These are phyloP conservation scores for Zymoseptoria ardabiliae DNA, from an alignment of 2,329 filamentous ascomycete species.

Conservation along the genomic window DNA sequence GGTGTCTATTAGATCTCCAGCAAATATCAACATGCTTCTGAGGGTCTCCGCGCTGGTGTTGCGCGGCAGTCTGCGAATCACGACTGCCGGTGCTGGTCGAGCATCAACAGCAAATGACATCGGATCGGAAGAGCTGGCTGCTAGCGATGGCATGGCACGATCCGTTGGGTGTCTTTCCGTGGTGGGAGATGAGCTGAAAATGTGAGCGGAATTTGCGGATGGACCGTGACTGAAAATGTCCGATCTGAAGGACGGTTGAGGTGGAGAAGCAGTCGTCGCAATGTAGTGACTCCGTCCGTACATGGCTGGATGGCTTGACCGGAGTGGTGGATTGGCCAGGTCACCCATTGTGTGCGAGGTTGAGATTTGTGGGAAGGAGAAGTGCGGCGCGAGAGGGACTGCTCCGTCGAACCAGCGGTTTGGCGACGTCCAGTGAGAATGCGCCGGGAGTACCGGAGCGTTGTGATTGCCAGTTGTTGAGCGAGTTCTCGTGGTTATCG, in stretches of 20 bases:
- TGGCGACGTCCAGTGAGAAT: neutral
- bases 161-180: conserved; percentile 35
- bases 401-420: too few relatives aligned
- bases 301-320: conserved; percentile 10
- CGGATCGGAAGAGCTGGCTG: conserved; percentile 21
- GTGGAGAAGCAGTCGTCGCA: conserved; percentile 14
- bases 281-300: conserved; percentile 16
- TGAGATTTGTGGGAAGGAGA: neutral
- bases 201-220: conserved; percentile 23
- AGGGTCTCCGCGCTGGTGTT: conserved; percentile 53
- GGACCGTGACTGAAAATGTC: conserved; percentile 33
- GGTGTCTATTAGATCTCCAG: conserved; percentile 54
- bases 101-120: conserved; percentile 11
- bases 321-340: conserved; percentile 6
- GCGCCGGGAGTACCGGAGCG: neutral
- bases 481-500: neutral
- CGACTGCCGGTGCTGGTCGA: conserved; percentile 33
- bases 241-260: conserved; percentile 18
- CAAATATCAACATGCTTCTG: conserved; percentile 58
- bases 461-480: neutral
- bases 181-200: conserved; percentile 35
- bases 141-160: conserved; percentile 24
- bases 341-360: conserved; percentile 14
- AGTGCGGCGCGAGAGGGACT: neutral
- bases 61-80: conserved; percentile 53